A percentile compares a stretch with the other conserved stretches of the same genome.
These are phyloP conservation scores for Fusarium pininemorale DNA, from an alignment of 2,329 filamentous ascomycete species.

Conservation along the genomic window DNA sequence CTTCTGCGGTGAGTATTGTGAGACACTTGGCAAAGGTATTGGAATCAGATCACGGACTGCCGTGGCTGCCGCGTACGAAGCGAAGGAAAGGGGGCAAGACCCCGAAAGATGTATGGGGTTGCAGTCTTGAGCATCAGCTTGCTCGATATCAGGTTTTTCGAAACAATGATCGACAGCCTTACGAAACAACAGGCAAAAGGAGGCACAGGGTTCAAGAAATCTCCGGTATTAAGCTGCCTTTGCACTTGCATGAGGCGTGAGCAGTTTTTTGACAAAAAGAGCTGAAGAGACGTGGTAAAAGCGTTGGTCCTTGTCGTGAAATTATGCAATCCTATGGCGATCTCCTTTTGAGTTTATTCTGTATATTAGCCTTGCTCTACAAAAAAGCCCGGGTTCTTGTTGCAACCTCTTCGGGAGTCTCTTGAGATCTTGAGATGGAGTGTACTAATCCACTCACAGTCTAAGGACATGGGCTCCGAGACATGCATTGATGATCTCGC, in stretches of 20 bases:
- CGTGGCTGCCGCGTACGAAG: neutral
- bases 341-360: neutral
- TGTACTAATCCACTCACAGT: neutral
- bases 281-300: neutral
- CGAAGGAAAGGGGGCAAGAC: constrained; percentile 4
- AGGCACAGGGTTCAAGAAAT: neutral
- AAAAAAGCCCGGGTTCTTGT: neutral
- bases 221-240: neutral
- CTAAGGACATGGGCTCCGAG: constrained; percentile 25
- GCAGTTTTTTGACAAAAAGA: neutral
- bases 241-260: neutral
- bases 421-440: constrained; percentile 27
- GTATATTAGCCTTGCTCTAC: neutral
- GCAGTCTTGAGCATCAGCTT: constrained; percentile 3
- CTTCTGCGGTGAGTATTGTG: constrained; percentile 6
- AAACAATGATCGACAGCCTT: constrained; percentile 3
- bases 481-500: constrained; percentile 33
- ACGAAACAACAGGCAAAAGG: neutral
- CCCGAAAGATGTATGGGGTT: constrained; percentile 5
- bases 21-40: constrained; percentile 28
- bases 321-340: neutral
- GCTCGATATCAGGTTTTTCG: constrained; percentile 20
- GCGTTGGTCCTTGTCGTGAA: neutral
- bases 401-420: neutral
- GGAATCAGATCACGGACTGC: constrained; percentile 2